These are phyloP conservation scores for Persicaria tinctoria DNA, from an alignment of 148 eudicot genomes.

Conservation along the genomic window DNA sequence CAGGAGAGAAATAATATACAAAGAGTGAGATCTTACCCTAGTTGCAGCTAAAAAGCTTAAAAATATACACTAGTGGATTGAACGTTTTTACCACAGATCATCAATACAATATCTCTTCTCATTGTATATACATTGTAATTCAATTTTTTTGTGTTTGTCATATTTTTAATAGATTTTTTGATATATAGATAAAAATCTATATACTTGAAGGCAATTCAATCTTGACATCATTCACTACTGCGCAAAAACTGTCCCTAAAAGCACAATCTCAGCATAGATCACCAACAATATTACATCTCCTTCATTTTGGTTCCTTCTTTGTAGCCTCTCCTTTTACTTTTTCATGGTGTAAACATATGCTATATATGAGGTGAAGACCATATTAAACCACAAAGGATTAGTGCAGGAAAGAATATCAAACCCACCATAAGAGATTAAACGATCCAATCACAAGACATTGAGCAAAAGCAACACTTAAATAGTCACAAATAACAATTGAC, in stretches of 20 bases:
- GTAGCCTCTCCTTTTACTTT: slow-evolving; percentile 1
- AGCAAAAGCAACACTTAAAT: slow-evolving; percentile 1
- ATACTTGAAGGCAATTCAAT: background rate
- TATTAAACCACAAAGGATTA: background rate
- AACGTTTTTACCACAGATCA: too few relatives aligned
- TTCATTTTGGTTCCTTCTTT: background rate
- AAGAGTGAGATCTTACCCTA: too few relatives aligned
- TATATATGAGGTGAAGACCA: background rate
- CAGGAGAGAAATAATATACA: too few relatives aligned
- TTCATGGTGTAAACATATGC: background rate
- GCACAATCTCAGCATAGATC: background rate
- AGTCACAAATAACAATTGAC: background rate
- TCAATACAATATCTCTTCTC: too few relatives aligned
- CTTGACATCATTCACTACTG: background rate
- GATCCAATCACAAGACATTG: slow-evolving; percentile 1
- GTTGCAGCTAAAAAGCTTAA: too few relatives aligned
- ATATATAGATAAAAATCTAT: too few relatives aligned
- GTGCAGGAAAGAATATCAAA: slow-evolving; percentile 1
- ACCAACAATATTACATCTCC: background rate
- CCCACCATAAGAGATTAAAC: background rate
- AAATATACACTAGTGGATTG: too few relatives aligned
- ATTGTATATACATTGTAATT: too few relatives aligned
- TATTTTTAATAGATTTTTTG: too few relatives aligned
- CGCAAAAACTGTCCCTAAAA: background rate
- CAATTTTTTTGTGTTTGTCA: too few relatives aligned